A percentile compares a stretch with the other conserved stretches of the same genome.
phyloP scores from a whole-genome alignment of 768 basidiomycete genomes.

The Dioszegia hungarica region DNA sequence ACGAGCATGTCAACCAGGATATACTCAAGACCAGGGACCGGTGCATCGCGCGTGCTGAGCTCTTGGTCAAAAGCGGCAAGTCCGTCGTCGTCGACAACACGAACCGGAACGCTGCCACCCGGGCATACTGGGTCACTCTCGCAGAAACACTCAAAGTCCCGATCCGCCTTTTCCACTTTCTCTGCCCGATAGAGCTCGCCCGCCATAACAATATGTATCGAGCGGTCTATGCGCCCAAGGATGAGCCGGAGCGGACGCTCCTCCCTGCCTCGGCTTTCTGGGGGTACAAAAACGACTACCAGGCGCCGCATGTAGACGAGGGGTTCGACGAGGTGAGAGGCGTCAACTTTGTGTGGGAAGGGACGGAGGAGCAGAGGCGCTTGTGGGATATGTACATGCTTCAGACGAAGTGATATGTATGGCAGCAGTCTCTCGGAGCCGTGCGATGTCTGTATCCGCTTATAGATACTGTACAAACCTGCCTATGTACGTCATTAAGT shows the following conservation, averaged over 20 bases:
- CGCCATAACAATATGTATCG: slow-evolving; percentile 94
- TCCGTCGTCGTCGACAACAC: slow-evolving; percentile 88
- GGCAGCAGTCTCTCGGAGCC: no score
- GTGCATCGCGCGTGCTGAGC: slow-evolving; percentile 64
- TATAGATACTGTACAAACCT: not conserved
- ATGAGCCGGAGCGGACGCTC: slow-evolving; percentile 25
- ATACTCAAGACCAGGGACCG: slow-evolving; percentile 66
- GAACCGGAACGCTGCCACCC: slow-evolving; percentile 68
- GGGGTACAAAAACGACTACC: slow-evolving; percentile 43
- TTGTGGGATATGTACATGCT: slow-evolving; percentile 78
- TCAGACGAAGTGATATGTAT: slow-evolving; percentile 10
- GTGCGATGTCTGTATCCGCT: not conserved
- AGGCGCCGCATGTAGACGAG: slow-evolving; percentile 64
- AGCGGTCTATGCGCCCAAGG: slow-evolving; percentile 52
- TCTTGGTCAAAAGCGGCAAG: slow-evolving; percentile 56
- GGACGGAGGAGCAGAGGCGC: slow-evolving; percentile 63
- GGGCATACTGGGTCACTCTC: slow-evolving; percentile 66
- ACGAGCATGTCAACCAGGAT: slow-evolving; percentile 85
- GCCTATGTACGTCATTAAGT: no score
- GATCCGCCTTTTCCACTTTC: slow-evolving; percentile 68
- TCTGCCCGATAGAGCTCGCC: slow-evolving; percentile 70
- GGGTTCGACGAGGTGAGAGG: slow-evolving; percentile 71
- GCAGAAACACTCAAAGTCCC: slow-evolving; percentile 58
- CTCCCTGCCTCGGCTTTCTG: slow-evolving; percentile 43
- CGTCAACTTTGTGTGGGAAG: slow-evolving; percentile 76